Evolutionary conservation across 139 green algal species (phyloP).

Genomic region (Picocystis salinarum): DNA sequence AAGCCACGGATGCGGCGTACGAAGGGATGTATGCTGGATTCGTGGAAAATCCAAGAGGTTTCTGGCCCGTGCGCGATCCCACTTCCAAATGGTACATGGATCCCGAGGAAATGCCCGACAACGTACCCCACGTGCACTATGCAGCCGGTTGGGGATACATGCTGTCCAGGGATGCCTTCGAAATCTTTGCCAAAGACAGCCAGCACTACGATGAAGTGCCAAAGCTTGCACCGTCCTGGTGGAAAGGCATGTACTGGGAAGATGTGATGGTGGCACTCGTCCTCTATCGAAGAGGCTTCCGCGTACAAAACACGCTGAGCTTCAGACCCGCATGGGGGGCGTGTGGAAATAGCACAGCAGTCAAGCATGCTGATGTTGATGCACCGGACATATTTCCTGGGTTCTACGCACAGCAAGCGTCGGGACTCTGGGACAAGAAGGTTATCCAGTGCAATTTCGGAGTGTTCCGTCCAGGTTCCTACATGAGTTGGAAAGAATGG

Average conservation of each 20-base stretch:
- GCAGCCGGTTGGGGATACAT: constrained; percentile 29
- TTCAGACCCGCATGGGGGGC: constrained; percentile 35
- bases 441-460: constrained; percentile 19
- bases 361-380: constrained; percentile 36
- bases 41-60: constrained; percentile 24
- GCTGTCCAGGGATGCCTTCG: constrained; percentile 27
- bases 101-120: constrained; percentile 22
- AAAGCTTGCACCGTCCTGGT: constrained; percentile 17
- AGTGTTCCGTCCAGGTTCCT: constrained; percentile 13
- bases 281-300: too few relatives aligned
- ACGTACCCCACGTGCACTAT: constrained; percentile 4
- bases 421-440: constrained; percentile 14
- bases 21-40: constrained; percentile 18
- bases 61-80: constrained; percentile 18
- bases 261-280: constrained; percentile 36
- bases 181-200: constrained; percentile 12
- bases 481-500: constrained; percentile 19
- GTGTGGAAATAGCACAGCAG: constrained; percentile 23
- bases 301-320: constrained; percentile 17
- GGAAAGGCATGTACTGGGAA: constrained; percentile 30
- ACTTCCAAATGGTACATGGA: constrained; percentile 35
- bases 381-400: constrained; percentile 17
- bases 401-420: constrained; percentile 20
- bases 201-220: constrained; percentile 9
- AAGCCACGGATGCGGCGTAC: too few relatives aligned